phyloP scores from a whole-genome alignment of 495 filamentous ascomycete genomes.

The Daldinia loculata region DNA sequence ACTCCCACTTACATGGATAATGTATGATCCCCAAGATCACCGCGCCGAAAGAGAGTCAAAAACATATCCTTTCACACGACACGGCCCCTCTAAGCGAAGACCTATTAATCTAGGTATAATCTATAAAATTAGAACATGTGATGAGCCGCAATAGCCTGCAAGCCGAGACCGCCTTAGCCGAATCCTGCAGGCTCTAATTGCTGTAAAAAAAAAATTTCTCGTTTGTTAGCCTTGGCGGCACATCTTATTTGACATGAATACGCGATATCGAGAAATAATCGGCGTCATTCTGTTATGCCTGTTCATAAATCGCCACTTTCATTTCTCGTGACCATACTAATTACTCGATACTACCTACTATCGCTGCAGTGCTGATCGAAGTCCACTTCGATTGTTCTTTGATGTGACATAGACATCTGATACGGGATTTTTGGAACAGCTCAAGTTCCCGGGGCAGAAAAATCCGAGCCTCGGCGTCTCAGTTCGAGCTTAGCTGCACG shows the following conservation, averaged over 20 bases:
- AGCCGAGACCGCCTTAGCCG: background rate
- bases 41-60: constrained; percentile 19
- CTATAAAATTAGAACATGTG: constrained; percentile 34
- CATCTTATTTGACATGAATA: constrained; percentile 13
- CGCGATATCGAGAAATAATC: constrained; percentile 11
- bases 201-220: background rate
- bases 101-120: background rate
- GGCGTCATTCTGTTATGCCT: constrained; percentile 24
- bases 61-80: background rate
- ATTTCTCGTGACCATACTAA: background rate
- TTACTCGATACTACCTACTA: background rate
- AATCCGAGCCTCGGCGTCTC: constrained; percentile 19
- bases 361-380: background rate
- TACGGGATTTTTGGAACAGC: constrained; percentile 15
- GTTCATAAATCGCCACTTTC: constrained; percentile 10
- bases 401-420: constrained; percentile 9
- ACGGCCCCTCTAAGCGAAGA: background rate
- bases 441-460: constrained; percentile 19
- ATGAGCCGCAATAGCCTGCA: constrained; percentile 21
- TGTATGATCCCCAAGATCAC: constrained; percentile 35
- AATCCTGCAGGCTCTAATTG: background rate
- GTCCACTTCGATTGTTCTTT: constrained; percentile 2
- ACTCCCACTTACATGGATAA: constrained; percentile 24
- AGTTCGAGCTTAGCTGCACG: background rate
- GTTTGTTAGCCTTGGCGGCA: constrained; percentile 22